phyloP scores from a whole-genome alignment of 805 yeast genomes.

The Nakazawaea laoshanensis region DNA sequence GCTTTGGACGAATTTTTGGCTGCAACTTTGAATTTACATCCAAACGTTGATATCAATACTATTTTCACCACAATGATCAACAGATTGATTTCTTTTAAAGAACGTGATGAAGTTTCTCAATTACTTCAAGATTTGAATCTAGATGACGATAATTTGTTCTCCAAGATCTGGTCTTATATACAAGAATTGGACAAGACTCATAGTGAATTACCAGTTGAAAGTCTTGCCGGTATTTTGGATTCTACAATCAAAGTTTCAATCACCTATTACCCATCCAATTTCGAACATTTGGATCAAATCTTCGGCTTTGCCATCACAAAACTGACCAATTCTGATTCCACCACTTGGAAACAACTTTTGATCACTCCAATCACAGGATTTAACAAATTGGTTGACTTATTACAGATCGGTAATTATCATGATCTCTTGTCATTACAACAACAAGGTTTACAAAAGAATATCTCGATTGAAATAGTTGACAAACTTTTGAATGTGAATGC shows the following conservation, averaged over 20 bases:
- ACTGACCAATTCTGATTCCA: conserved; percentile 13
- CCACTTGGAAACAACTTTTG: conserved; percentile 37
- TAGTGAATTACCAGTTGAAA: conserved; percentile 61
- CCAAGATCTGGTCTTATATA: conserved; percentile 60
- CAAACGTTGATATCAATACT: conserved; percentile 58
- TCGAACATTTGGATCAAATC: conserved; percentile 51
- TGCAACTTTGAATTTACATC: conserved; percentile 59
- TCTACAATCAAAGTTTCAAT: conserved; percentile 59
- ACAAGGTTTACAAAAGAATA: conserved; percentile 39
- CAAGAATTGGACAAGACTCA: conserved; percentile 43
- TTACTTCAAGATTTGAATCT: conserved; percentile 12
- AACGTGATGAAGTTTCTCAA: conserved; percentile 21
- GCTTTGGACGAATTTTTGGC: conserved; percentile 63
- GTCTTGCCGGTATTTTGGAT: conserved; percentile 54
- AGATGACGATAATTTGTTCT: conserved; percentile 35
- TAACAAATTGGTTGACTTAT: conserved; percentile 28
- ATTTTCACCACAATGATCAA: conserved; percentile 66
- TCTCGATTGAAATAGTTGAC: conserved; percentile 55
- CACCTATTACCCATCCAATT: conserved; percentile 55
- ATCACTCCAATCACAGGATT: conserved; percentile 40
- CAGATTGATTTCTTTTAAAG: conserved; percentile 51
- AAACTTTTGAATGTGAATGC: conserved; percentile 35
- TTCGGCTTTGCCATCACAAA: conserved; percentile 45
- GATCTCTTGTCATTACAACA: conserved; percentile 49
- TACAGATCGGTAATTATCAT: conserved; percentile 40